These are phyloP conservation scores for Tilletiaria anomala DNA, from an alignment of 1,284 basidiomycete species.

Conservation along the genomic window DNA sequence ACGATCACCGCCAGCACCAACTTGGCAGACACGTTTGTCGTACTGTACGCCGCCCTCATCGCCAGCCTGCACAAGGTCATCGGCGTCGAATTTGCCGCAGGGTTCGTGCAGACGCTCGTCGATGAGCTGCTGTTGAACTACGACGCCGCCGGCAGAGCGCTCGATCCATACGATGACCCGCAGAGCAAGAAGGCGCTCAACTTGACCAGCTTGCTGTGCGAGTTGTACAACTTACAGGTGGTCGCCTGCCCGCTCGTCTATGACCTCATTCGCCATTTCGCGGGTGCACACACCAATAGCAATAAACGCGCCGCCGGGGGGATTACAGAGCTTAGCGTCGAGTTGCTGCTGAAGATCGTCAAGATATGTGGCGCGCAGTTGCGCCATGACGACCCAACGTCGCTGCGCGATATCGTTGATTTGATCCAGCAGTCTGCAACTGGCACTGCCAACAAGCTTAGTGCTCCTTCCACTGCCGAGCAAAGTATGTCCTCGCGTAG, in stretches of 20 bases:
- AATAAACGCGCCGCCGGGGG: constrained; percentile 16
- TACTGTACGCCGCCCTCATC: constrained; percentile 76
- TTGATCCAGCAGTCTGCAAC: constrained; percentile 13
- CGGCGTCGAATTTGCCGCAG: constrained; percentile 74
- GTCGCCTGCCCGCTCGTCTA: constrained; percentile 75
- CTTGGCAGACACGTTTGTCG: constrained; percentile 71
- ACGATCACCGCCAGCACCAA: constrained; percentile 70
- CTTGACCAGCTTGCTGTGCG: constrained; percentile 69
- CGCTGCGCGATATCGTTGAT: constrained; percentile 27
- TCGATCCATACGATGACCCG: constrained; percentile 8
- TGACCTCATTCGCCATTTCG: constrained; percentile 58
- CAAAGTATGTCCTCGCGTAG: constrained; percentile 12
- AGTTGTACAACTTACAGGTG: constrained; percentile 90
- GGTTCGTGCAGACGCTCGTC: constrained; percentile 19
- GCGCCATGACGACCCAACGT: constrained; percentile 23
- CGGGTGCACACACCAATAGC: no score
- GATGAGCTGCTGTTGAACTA: constrained; percentile 13
- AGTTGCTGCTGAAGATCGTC: constrained; percentile 70
- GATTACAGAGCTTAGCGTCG: constrained; percentile 64
- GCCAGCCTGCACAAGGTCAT: constrained; percentile 68
- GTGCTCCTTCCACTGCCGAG: no score
- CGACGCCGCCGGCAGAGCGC: background rate
- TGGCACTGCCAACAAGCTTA: background rate
- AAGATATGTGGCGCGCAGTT: constrained; percentile 41
- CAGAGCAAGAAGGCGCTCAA: constrained; percentile 68